These are phyloP conservation scores for Fimicolochytrium jonesii DNA, from an alignment of 192 early-diverging fungal species.

Conservation along the genomic window DNA sequence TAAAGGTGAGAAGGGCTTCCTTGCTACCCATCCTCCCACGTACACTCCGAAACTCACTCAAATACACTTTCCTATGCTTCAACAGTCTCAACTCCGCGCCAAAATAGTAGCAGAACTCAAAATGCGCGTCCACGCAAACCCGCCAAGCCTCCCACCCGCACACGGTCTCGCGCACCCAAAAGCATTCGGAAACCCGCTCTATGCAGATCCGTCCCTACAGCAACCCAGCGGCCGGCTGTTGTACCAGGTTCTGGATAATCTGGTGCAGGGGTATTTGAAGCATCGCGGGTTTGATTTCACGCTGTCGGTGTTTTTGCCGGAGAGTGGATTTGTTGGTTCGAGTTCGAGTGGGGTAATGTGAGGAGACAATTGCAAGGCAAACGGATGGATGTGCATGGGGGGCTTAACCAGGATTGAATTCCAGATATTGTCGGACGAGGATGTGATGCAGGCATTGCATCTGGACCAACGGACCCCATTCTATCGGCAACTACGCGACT, in stretches of 20 bases:
- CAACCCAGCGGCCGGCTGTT: constrained; percentile 11
- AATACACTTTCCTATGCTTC: too few species aligned
- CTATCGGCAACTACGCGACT: not conserved
- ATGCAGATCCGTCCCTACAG: not conserved
- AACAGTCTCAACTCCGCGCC: constrained; percentile 46
- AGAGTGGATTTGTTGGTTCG: constrained; percentile 42
- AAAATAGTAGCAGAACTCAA: constrained; percentile 38
- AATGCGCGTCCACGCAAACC: constrained; percentile 9
- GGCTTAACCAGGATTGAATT: too few species aligned
- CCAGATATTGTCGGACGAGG: constrained; percentile 32
- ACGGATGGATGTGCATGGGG: too few species aligned
- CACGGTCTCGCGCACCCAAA: too few species aligned
- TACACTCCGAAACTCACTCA: not conserved
- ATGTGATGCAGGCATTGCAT: constrained; percentile 41
- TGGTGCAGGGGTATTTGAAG: constrained; percentile 45
- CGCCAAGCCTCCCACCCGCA: not conserved
- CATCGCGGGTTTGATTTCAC: constrained; percentile 42
- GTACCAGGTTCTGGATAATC: constrained; percentile 37
- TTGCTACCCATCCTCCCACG: not conserved
- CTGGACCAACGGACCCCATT: constrained; percentile 30
- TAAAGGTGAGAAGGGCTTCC: constrained; percentile 44
- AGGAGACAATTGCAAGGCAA: too few species aligned
- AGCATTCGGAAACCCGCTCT: too few species aligned
- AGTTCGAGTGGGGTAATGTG: too few species aligned
- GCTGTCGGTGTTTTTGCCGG: constrained; percentile 52